phyloP scores from a whole-genome alignment of 2,329 filamentous ascomycete species.

The Aspergillus sp. region DNA sequence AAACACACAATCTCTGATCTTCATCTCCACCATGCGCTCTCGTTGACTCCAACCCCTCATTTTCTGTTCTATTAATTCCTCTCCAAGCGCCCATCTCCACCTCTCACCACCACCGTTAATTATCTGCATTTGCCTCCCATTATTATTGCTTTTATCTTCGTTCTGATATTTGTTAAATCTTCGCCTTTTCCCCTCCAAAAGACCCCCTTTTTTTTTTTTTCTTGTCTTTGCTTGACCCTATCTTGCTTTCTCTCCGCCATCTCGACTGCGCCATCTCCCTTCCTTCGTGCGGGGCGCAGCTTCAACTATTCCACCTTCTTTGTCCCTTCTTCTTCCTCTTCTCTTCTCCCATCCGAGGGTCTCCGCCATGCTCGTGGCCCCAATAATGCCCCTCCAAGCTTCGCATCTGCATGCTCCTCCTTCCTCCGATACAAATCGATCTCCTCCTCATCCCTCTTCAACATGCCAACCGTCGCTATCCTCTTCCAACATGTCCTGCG shows the following conservation, averaged over 20 bases:
- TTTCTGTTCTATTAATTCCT: conserved; percentile 3
- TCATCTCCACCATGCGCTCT: background rate
- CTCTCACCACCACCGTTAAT: no score
- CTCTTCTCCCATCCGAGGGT: background rate
- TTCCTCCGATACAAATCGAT: background rate
- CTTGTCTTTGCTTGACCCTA: background rate
- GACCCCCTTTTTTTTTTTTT: background rate
- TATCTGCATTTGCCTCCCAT: no score
- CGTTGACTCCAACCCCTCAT: conserved; percentile 1
- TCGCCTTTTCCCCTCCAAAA: background rate
- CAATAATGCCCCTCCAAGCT: conserved; percentile 15
- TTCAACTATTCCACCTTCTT: background rate
- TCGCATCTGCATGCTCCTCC: conserved; percentile 8
- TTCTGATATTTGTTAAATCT: background rate
- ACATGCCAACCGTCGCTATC: conserved; percentile 2
- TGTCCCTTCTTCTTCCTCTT: background rate
- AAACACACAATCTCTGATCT: no score
- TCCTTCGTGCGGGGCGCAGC: no score
- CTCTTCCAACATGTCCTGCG: conserved; percentile 3
- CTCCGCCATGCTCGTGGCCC: conserved; percentile 17
- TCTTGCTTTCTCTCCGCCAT: background rate
- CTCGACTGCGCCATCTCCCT: background rate
- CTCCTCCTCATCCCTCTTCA: background rate
- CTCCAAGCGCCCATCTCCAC: conserved; percentile 12
- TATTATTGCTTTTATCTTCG: background rate